Evolutionary conservation across 805 yeast genomes (phyloP), one percentile per base, ranked within the genome.

Genomic region (Saccharomycopsis fermentans): DNA sequence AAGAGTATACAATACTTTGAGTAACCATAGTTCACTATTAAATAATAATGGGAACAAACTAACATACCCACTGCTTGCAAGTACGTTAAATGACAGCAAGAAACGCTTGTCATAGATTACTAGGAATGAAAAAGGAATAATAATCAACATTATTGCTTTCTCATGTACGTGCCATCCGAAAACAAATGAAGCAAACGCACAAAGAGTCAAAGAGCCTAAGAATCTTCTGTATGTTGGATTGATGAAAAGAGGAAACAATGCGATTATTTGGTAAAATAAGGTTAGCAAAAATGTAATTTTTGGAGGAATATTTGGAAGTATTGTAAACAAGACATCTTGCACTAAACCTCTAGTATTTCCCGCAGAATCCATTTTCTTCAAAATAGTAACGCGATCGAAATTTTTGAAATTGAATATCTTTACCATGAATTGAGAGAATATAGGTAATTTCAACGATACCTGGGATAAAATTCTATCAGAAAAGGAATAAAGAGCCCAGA

Each of bases 91-190:
- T 0, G 92, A 80, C 5, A 82, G 79, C 50, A 91, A 71, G 36
- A 91, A 72, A 57, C 95, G 77, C 60, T 85, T 78, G 67, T 90
- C 96, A 40, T 80, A 76, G 14, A 83, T 76, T 3, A 84, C 86
- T 29, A 91, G 71, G 68, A 94, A 84, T 6, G 94, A 79, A 69
- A 89, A 83, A 1, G 99, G 99, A 64, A 94, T 80, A 8, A 94
- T 86, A 2, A 92, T 85, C 21, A 91, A 70, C 77, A 94, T 78
- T n/a, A 94, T 82, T 0, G 98, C 98, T 77, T 94, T 94, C 71
- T 94, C 99, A 73, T 94, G 99, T 26, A 94, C 99, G 68, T 94
- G 98, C 97, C 98, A 94, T 4, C 99, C 99, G 71, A 94, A 94
- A 54, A 94, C 72, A 67, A 88, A 94, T 1, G 96, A 87, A 0